Evolutionary conservation across 441 rosid species (phyloP).

Genomic region (Corymbia citriodora): DNA sequence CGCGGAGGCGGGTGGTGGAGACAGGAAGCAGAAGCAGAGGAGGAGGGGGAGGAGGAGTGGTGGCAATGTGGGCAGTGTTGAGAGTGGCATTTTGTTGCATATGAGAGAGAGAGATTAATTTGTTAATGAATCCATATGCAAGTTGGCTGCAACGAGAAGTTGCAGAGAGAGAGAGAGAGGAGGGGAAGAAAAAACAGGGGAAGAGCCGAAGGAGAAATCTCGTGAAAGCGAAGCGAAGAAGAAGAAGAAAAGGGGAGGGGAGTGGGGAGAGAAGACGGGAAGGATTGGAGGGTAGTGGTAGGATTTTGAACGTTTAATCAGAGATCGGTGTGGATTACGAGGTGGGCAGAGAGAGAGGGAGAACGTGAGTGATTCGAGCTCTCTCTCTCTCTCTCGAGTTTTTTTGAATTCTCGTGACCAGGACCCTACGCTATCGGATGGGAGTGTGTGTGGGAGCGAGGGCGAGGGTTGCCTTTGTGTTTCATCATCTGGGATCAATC

Average conservation of each 20-base stretch:
- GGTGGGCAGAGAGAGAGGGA: background rate
- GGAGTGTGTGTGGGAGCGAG: background rate
- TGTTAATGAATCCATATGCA: background rate
- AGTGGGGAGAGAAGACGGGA: background rate
- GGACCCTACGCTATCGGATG: background rate
- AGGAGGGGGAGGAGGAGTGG: background rate
- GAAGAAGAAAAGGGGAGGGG: background rate
- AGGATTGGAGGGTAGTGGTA: background rate
- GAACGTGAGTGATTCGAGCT: background rate
- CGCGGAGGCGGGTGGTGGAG: constrained; percentile 19
- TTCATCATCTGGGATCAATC: background rate
- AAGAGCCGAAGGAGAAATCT: background rate
- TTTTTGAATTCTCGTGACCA: constrained; percentile 23
- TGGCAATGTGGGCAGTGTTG: background rate
- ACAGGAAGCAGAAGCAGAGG: constrained; percentile 5
- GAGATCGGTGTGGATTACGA: constrained; percentile 8
- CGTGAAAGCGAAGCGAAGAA: background rate
- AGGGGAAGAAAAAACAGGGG: background rate
- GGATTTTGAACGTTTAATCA: background rate
- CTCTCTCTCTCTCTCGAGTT: background rate
- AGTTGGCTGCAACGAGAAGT: constrained; percentile 33
- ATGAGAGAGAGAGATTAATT: background rate
- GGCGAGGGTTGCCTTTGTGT: background rate
- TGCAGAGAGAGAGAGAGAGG: constrained; percentile 11
- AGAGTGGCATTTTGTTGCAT: background rate